Conservation (phyloP, 805 yeast genomes). For the Candida corydali region DNA sequence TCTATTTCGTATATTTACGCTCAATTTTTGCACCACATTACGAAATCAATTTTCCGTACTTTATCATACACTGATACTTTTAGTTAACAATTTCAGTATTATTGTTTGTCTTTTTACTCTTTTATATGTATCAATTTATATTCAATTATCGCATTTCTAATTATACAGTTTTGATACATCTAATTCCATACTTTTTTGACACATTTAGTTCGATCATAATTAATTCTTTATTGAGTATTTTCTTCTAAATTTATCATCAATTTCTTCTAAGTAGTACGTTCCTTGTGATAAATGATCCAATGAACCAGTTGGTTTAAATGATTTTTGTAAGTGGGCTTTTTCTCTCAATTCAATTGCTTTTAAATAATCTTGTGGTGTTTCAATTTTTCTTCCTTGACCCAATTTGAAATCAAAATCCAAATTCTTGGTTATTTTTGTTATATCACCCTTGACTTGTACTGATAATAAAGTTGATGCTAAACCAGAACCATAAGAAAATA, state of each 20-base stretch:
- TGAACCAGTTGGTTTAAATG: constrained; percentile 74
- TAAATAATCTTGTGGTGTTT: constrained; percentile 79
- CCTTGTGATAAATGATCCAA: constrained; percentile 70
- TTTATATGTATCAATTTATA: too few relatives aligned
- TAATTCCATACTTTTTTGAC: too few relatives aligned
- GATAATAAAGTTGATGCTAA: constrained; percentile 89
- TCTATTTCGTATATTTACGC: too few relatives aligned
- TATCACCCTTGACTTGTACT: constrained; percentile 75
- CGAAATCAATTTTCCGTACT: too few relatives aligned
- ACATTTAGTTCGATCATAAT: constrained; percentile 10
- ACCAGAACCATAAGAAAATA: constrained; percentile 98
- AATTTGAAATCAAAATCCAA: constrained; percentile 69
- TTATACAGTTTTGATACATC: too few relatives aligned
- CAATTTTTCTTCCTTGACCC: constrained; percentile 54
- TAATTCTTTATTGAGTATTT: constrained; percentile 65
- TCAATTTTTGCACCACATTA: too few relatives aligned
- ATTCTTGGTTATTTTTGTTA: constrained; percentile 56
- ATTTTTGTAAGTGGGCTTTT: constrained; percentile 78
- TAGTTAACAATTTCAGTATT: too few relatives aligned
- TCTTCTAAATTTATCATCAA: constrained; percentile 90
- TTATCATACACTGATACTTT: too few relatives aligned
- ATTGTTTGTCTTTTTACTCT: too few relatives aligned
- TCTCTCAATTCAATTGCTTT: constrained; percentile 82
- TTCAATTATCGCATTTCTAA: too few relatives aligned
- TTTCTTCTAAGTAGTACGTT: constrained; percentile 74